Evolutionary conservation across 305 asterid genomes (phyloP), one percentile per base, ranked within the genome.

Genomic region (Fraxinus baroniana): DNA sequence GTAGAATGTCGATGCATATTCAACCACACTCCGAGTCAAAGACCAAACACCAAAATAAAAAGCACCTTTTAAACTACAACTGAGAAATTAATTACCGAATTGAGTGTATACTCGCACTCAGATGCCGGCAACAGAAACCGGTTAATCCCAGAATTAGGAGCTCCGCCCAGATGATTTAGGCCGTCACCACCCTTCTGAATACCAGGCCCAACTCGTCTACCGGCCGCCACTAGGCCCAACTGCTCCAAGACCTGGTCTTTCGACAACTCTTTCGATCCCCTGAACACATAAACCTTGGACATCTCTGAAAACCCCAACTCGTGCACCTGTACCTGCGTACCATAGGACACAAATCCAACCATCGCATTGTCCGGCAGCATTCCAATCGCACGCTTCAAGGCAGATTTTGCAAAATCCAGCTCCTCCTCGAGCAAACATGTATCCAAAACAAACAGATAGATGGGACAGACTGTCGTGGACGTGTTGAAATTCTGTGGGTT

Each of bases 401-500:
- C 98, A 33, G 94, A 91, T 88, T 94, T 97, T 2, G 98, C 98
- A 57, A 88, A 92, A 66, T 87, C 91, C 89, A 97, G 79, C 83
- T 97, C 99, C 93, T 94, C 99, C 90, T 97, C 98, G 78, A 94
- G 86, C 98, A 97, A 87, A 85, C 98, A 97, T 2, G 98, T 97
- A 79, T 97, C 99, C 86, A 97, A 74, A 33, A 97, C 94, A 82
- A 97, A 97, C 90, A 97, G 87, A 84, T 86, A 97, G 86, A 94
- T 86, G 37, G 96, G 89, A 1, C 90, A 82, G 39, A 32, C 75
- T 1, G 75, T 22, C 72, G 72, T 4, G 8, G 85, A 49, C 24
- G 90, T 91, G 78, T 80, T 84, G 83, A 85, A 90, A 87, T 76
- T 87, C 86, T 89, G 96, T 68, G 84, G 92, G 30, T 86, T 85